These are phyloP conservation scores for Micractinium conductrix DNA, from an alignment of 139 green algal species.

Conservation along the genomic window DNA sequence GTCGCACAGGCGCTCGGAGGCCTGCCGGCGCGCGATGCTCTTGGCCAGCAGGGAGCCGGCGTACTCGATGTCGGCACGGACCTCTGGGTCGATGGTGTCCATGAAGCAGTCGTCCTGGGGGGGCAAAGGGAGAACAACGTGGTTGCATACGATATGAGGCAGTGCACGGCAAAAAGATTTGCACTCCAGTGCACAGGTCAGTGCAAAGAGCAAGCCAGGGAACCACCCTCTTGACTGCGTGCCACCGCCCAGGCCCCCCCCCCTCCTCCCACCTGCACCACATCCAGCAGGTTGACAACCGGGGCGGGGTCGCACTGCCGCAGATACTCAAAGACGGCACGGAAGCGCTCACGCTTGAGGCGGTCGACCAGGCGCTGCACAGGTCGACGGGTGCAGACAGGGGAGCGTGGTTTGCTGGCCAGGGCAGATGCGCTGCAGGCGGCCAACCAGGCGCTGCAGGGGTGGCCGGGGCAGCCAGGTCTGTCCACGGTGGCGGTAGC, in stretches of 20 bases:
- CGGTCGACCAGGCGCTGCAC: slow-evolving; percentile 62
- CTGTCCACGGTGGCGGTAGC: too few species aligned
- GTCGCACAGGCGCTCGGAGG: slow-evolving; percentile 20
- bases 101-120: slow-evolving; percentile 63
- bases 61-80: slow-evolving; percentile 68
- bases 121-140: background rate
- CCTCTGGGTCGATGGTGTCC: slow-evolving; percentile 67
- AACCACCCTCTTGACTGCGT: too few species aligned
- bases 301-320: slow-evolving; percentile 25
- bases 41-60: slow-evolving; percentile 39
- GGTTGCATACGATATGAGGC: background rate
- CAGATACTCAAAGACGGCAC: slow-evolving; percentile 84
- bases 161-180: too few species aligned
- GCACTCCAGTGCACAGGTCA: background rate
- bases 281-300: slow-evolving; percentile 48
- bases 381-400: background rate
- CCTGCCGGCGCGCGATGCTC: slow-evolving; percentile 12
- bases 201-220: too few species aligned
- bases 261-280: slow-evolving; percentile 50
- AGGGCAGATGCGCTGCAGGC: too few species aligned
- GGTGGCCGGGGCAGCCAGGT: too few species aligned
- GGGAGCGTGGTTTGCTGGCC: too few species aligned
- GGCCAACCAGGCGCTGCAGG: too few species aligned
- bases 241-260: too few species aligned
- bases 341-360: slow-evolving; percentile 79